Conservation (phyloP, 2,329 filamentous ascomycete genomes). For the Pseudogymnoascus sp. region DNA sequence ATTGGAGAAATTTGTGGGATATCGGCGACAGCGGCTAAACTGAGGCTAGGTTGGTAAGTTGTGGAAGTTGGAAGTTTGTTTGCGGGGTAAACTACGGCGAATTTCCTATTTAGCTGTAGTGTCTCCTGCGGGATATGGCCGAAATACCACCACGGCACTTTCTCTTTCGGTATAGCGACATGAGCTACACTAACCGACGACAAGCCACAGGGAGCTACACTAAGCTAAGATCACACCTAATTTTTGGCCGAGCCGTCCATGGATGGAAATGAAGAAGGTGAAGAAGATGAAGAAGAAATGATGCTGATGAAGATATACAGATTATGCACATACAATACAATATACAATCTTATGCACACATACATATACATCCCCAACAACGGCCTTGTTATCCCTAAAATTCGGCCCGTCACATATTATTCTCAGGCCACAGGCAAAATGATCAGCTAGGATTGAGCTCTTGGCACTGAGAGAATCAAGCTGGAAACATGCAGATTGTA, state of each 20-base stretch:
- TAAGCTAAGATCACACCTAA: background rate
- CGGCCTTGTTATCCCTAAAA: background rate
- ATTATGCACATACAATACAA: background rate
- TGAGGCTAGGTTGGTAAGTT: background rate
- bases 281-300: background rate
- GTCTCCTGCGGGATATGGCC: background rate
- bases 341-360: background rate
- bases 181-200: slow-evolving; percentile 30
- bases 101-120: background rate
- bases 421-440: slow-evolving; percentile 13
- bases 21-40: background rate
- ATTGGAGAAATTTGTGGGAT: background rate
- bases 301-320: background rate
- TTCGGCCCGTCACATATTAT: slow-evolving; percentile 14
- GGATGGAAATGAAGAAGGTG: too few species aligned
- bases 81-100: slow-evolving; percentile 2
- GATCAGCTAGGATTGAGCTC: background rate
- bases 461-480: background rate
- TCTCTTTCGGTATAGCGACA: background rate
- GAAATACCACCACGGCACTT: slow-evolving; percentile 9
- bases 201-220: slow-evolving; percentile 18
- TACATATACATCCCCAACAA: background rate
- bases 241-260: too few species aligned
- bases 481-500: background rate
- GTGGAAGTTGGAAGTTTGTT: background rate